Evolutionary conservation across 1,284 basidiomycete species (phyloP).

Genomic region (Ceratobasidium sp.): DNA sequence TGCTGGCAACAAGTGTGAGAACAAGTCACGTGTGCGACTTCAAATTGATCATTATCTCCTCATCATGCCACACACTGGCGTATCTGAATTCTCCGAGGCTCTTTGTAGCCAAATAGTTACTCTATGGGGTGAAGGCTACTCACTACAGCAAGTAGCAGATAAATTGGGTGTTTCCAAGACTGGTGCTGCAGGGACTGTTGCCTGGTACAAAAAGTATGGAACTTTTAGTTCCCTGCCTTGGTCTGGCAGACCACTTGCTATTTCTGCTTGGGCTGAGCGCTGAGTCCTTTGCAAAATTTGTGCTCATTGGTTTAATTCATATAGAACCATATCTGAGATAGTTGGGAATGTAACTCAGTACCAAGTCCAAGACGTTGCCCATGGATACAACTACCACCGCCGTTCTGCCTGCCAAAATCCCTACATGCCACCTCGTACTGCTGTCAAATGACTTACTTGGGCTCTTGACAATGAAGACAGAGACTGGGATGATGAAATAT

Average conservation of each 20-base stretch:
- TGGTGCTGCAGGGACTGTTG: neutral
- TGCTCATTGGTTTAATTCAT: neutral
- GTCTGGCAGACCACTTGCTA: neutral
- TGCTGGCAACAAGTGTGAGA: neutral
- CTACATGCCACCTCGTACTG: neutral
- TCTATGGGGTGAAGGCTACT: neutral
- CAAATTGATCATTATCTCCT: neutral
- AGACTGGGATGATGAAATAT: neutral
- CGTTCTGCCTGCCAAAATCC: constrained; percentile 5
- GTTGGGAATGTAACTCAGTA: neutral
- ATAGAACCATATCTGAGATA: neutral
- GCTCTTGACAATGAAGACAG: neutral
- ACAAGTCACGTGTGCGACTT: neutral
- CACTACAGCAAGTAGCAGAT: neutral
- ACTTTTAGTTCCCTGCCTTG: neutral
- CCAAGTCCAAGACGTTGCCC: neutral
- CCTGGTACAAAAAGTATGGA: neutral
- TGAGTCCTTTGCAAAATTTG: neutral
- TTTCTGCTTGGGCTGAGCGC: neutral
- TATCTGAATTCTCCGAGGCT: neutral
- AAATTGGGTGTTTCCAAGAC: neutral
- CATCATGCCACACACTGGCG: neutral
- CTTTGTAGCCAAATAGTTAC: neutral
- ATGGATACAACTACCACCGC: neutral
- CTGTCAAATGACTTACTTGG: neutral